Base-by-base conservation (phyloP, 2,329 filamentous ascomycete genomes). In the Didymella pomorum region DNA sequence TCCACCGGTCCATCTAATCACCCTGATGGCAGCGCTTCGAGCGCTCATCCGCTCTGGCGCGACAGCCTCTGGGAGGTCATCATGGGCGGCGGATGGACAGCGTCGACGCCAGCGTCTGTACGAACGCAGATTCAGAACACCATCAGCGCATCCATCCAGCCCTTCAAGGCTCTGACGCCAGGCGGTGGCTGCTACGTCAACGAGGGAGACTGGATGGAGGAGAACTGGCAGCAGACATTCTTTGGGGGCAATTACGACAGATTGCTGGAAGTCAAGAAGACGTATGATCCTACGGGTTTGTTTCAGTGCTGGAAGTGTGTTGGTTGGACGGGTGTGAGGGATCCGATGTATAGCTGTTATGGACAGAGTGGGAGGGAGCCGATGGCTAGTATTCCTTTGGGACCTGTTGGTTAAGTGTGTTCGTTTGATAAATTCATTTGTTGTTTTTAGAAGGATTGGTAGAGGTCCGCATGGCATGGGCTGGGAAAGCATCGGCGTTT, bases 271-370 rank as follows among this genome's bases (percentile, higher is more conserved):
- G 62, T 75, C 5, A 76, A 76, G 70, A 69, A 58, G 47, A 60
- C 49, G 37, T 76, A 71, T 33, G 73, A 76, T 47, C 71, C 71
- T 1, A 70, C 61, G 0, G 67, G 69, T 3, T 31, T 76, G 43
- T 76, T 76, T 53, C 75, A 75, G 44, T 75, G 72, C 57, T 76
- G 72, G 73, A 76, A 74, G 52, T 75, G 72, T 52, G 71, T 76
- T 44, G 74, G 74, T 2, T 77, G 72, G 72, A 72, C 66, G 16
- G 72, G 73, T 9, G 70, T 71, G 52, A 57, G 70, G 35, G 72
- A 74, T 47, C 67, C 69, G 6, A 71, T 71, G 70, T 72, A 72
- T 37, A 72, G 67, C 12, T 73, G 71, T 46, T 74, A 74, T 45
- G 50, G 65, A 10, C 70, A 71, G 53, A 66, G 67, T 26, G 54